Percentiles rank a stretch among this genome's conserved stretches.
Conservation (phyloP, 2,329 filamentous ascomycete species). For the Aspergillus fijiensis region DNA sequence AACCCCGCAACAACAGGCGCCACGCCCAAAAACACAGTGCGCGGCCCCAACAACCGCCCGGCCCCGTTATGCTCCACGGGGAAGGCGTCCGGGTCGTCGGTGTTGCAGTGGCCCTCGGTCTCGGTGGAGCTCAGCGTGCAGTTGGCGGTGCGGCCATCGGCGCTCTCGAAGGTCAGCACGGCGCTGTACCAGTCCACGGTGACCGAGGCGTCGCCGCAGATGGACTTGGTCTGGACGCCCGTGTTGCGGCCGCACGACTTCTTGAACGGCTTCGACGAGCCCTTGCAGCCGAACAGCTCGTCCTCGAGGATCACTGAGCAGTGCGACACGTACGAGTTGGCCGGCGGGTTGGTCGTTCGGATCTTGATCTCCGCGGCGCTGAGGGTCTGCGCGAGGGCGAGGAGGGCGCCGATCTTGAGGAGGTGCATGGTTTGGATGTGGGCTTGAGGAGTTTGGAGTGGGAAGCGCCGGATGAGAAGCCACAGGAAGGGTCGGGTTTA, state of each 20-base stretch:
- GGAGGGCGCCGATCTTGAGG: slow-evolving; percentile 14
- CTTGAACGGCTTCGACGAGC: slow-evolving; percentile 16
- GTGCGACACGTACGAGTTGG: slow-evolving; percentile 14
- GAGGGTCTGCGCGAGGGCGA: slow-evolving; percentile 16
- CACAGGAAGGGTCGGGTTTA: too few species aligned
- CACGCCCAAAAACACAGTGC: slow-evolving; percentile 7
- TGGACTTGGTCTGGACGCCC: slow-evolving; percentile 19
- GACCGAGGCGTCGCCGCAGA: slow-evolving; percentile 9
- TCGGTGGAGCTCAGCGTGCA: slow-evolving; percentile 15
- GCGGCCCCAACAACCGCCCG: slow-evolving; percentile 1
- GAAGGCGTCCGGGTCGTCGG: slow-evolving; percentile 12
- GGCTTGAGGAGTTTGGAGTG: too few species aligned
- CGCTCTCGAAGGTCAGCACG: slow-evolving; percentile 7
- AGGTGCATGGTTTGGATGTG: slow-evolving; percentile 6
- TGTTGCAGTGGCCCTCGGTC: slow-evolving; percentile 14
- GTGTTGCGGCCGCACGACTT: slow-evolving; percentile 26
- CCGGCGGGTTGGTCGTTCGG: slow-evolving; percentile 16
- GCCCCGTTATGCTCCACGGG: slow-evolving; percentile 8
- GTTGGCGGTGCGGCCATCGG: slow-evolving; percentile 10
- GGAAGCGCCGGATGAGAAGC: too few species aligned
- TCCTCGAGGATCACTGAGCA: slow-evolving; percentile 19
- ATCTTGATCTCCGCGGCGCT: slow-evolving; percentile 13
- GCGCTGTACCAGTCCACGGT: slow-evolving; percentile 16
- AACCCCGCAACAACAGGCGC: slow-evolving; percentile 11
- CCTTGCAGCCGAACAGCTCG: slow-evolving; percentile 17